phyloP scores from a whole-genome alignment of 805 yeast genomes.

The Metschnikowia continentalis region DNA sequence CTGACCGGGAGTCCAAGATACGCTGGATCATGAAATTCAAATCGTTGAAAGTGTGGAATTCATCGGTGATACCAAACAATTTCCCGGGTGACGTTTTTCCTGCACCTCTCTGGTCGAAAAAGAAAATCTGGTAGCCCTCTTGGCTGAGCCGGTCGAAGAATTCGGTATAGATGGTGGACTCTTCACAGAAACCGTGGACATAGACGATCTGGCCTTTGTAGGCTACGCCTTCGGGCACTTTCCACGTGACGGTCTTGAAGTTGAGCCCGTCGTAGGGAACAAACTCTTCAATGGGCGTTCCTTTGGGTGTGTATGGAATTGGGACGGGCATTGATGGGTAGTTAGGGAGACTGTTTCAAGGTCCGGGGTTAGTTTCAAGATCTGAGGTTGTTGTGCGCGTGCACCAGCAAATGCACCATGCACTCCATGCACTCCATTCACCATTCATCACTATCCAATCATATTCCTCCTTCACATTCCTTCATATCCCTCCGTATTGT shows the following conservation, averaged over 20 bases:
- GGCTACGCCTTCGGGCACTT: slow-evolving; percentile 28
- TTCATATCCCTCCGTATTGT: too few relatives aligned
- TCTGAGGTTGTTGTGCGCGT: too few relatives aligned
- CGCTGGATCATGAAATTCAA: slow-evolving; percentile 52
- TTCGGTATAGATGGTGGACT: slow-evolving; percentile 44
- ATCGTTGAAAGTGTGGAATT: slow-evolving; percentile 52
- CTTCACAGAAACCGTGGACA: slow-evolving; percentile 74
- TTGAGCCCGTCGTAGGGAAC: slow-evolving; percentile 36
- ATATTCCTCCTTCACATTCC: too few relatives aligned
- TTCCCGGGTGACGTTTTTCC: slow-evolving; percentile 59
- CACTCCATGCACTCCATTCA: too few relatives aligned
- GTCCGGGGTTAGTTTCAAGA: too few relatives aligned
- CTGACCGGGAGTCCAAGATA: slow-evolving; percentile 33
- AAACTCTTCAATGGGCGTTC: slow-evolving; percentile 25
- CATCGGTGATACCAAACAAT: slow-evolving; percentile 53
- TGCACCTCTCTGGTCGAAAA: slow-evolving; percentile 74
- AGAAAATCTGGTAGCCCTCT: slow-evolving; percentile 60
- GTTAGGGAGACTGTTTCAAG: not conserved
- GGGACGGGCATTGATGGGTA: slow-evolving; percentile 2
- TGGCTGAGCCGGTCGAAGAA: slow-evolving; percentile 49
- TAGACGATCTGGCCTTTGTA: slow-evolving; percentile 53
- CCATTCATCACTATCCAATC: too few relatives aligned
- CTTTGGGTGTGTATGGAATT: slow-evolving; percentile 34
- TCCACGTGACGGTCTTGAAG: slow-evolving; percentile 40
- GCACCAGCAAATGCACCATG: too few relatives aligned